Base-by-base conservation (phyloP, 805 yeast species). In the Dipodascopsis uninucleata region DNA sequence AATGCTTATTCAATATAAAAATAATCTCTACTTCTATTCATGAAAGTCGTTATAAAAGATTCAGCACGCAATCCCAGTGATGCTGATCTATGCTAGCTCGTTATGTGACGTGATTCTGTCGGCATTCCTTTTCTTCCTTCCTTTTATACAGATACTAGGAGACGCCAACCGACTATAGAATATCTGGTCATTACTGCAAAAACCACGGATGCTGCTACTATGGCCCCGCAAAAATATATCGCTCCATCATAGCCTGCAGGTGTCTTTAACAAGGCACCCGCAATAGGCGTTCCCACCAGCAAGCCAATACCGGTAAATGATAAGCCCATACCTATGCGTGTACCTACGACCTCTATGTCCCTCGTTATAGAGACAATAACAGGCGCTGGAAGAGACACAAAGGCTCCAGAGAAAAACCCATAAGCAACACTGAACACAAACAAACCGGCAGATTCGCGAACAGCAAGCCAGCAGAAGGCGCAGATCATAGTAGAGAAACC, bases 241-340 rank as follows among this genome's bases (percentile, higher is more conserved):
- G 54, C 53, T n/a, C 41, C 37, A 9, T 45, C 29, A 28, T 44
- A 53, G 9, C 43, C 39, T 7, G 53, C 48, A 6, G 39, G 21
- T 9, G 52, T 34, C 17, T 44, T 37, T n/a, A 55, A 39, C 18
- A 56, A 31, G 1, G 61, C 58, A 1, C 67, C 67, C 3, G 64
- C 65, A 14, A 59, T 35, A 1, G 67, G 65, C 1, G 62, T 57
- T 1, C 66, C 67, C 1, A 60, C 37, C 12, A 64, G 55, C 23
- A 54, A 36, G 1, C 74, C 78, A 55, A 75, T 70, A 0, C 88
- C 72, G 32, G 82, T 79, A 5, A 71, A 57, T 5, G 74, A 66
- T 33, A 85, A 69, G 1, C 85, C 74, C 38, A 78, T 44, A 2
- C 85, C 85, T 86, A 85, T 83, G 9, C 66, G 44, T 5, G 58